Conservation (phyloP, 768 basidiomycete genomes). For the Lactarius psammicola region DNA sequence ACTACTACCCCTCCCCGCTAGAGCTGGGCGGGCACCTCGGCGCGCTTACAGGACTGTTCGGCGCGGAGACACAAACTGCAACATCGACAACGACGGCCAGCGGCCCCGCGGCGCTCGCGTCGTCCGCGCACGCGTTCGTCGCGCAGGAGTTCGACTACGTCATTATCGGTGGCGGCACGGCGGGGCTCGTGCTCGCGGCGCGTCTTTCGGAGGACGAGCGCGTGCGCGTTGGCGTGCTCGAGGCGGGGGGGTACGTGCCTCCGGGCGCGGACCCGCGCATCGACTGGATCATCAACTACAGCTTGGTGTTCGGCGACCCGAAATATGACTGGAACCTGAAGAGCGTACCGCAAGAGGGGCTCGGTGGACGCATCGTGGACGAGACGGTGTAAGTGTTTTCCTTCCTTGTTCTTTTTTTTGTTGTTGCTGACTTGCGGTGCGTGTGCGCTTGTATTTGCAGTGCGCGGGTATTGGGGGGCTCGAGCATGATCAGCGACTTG, state of each 20-base stretch:
- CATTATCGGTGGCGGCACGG: slow-evolving; percentile 29
- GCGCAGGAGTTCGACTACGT: slow-evolving; percentile 25
- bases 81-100: no score
- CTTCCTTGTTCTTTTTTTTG: not conserved
- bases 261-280: slow-evolving; percentile 24
- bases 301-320: slow-evolving; percentile 25
- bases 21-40: not conserved
- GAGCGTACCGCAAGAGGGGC: slow-evolving; percentile 26
- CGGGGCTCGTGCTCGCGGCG: slow-evolving; percentile 36
- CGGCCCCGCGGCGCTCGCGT: slow-evolving; percentile 12
- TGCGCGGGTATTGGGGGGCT: slow-evolving; percentile 25
- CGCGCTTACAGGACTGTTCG: not conserved
- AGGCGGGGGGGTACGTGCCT: slow-evolving; percentile 33
- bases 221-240: slow-evolving; percentile 32
- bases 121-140: slow-evolving; percentile 17
- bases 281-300: slow-evolving; percentile 23
- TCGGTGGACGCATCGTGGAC: slow-evolving; percentile 21
- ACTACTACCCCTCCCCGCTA: not conserved
- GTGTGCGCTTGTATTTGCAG: no score
- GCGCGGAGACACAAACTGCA: not conserved
- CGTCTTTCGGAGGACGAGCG: slow-evolving; percentile 31
- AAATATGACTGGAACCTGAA: slow-evolving; percentile 24
- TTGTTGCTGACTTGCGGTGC: not conserved
- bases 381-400: slow-evolving; percentile 19
- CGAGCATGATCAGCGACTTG: slow-evolving; percentile 28